Percentiles rank a stretch among this genome's conserved stretches.
Conservation (phyloP, 2,329 filamentous ascomycete species). For the Clarireedia monteithiana region DNA sequence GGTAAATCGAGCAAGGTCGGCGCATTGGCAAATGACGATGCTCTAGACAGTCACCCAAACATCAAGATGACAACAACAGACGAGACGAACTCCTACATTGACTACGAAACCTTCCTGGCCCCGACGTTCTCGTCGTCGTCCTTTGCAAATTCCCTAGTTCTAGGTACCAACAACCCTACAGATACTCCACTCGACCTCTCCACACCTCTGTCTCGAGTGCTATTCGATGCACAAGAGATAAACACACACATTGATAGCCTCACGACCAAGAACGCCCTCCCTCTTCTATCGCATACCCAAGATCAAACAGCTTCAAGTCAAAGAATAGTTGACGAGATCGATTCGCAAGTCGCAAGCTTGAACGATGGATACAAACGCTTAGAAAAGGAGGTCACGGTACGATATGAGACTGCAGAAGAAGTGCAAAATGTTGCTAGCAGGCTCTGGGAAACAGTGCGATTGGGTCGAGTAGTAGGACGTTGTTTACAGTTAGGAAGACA, state of each 20-base stretch:
- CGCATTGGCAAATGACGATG: background rate
- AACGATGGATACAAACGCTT: slow-evolving; percentile 80
- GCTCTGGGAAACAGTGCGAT: slow-evolving; percentile 69
- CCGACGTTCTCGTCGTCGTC: slow-evolving; percentile 71
- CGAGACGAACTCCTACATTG: slow-evolving; percentile 77
- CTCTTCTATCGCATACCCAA: slow-evolving; percentile 71
- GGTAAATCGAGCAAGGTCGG: too few relatives aligned
- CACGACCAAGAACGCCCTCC: slow-evolving; percentile 75
- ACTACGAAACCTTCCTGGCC: slow-evolving; percentile 86
- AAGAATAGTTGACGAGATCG: slow-evolving; percentile 66
- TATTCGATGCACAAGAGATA: slow-evolving; percentile 95
- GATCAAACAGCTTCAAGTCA: slow-evolving; percentile 65
- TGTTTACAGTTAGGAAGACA: slow-evolving; percentile 78
- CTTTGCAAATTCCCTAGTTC: slow-evolving; percentile 85
- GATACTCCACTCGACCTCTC: slow-evolving; percentile 89
- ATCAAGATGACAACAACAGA: slow-evolving; percentile 28
- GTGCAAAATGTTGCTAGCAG: slow-evolving; percentile 70
- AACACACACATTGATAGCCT: slow-evolving; percentile 91
- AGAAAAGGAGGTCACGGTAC: slow-evolving; percentile 76
- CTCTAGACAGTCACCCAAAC: background rate
- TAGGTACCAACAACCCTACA: slow-evolving; percentile 83
- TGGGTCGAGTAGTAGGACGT: slow-evolving; percentile 69
- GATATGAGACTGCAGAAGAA: slow-evolving; percentile 79
- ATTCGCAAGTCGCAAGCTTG: slow-evolving; percentile 70
- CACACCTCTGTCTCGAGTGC: slow-evolving; percentile 83